Evolutionary conservation across 1,139 yeast genomes (phyloP).

Genomic region (Blastobotrys malaysiensis): DNA sequence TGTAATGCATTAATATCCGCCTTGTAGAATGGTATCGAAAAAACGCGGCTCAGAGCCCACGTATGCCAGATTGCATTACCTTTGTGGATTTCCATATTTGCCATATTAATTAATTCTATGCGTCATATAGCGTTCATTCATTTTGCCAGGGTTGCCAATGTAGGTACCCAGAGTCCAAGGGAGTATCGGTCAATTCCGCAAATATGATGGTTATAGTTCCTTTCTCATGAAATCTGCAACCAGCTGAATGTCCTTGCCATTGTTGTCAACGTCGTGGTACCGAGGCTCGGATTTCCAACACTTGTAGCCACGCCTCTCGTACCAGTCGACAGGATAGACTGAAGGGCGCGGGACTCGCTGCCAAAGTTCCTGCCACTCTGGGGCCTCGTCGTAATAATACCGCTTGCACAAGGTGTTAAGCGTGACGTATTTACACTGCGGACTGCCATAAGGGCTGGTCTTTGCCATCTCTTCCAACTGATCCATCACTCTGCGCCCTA

Average conservation of each 20-base stretch:
- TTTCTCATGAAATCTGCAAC: not conserved
- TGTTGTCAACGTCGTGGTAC: not conserved
- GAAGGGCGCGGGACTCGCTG: not conserved
- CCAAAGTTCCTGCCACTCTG: not conserved
- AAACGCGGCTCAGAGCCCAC: not conserved
- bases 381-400: not conserved
- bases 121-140: not conserved
- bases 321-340: not conserved
- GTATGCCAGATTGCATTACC: too few species aligned
- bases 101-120: not conserved
- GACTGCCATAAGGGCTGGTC: not conserved
- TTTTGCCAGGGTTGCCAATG: not conserved
- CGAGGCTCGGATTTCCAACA: not conserved
- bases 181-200: too few species aligned
- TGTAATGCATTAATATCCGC: too few species aligned
- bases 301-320: not conserved
- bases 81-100: too few species aligned
- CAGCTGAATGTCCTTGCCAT: not conserved
- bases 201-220: not conserved
- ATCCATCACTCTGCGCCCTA: not conserved
- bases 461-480: not conserved
- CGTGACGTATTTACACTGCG: not conserved
- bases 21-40: too few species aligned
- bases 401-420: not conserved
- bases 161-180: too few species aligned